Evolutionary conservation across 441 rosid genomes (phyloP).

Genomic region (Gossypium davidsonii): DNA sequence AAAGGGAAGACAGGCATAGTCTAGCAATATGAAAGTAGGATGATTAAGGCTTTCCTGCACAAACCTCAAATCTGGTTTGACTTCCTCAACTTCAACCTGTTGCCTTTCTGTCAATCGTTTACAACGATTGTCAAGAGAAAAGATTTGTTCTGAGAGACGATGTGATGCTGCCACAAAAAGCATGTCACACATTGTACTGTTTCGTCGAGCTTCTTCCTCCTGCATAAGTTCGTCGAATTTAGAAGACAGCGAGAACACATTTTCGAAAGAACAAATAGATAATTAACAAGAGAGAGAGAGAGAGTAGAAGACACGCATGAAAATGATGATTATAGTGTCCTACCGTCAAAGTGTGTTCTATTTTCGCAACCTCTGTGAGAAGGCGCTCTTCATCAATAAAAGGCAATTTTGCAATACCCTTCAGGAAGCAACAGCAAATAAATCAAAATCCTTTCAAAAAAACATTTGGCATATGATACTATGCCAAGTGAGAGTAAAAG

Average conservation of each 20-base stretch:
- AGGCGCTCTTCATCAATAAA: conserved; percentile 87
- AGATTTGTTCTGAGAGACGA: conserved; percentile 64
- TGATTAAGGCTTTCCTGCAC: conserved; percentile 22
- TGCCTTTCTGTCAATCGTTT: conserved; percentile 43
- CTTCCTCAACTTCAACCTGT: conserved; percentile 38
- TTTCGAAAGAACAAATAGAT: not conserved
- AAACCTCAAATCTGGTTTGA: conserved; percentile 76
- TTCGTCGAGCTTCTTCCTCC: conserved; percentile 83
- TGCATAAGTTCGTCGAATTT: conserved; percentile 22
- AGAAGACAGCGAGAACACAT: not conserved
- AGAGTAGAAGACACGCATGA: not conserved
- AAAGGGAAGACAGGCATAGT: not conserved
- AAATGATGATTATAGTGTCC: conserved; percentile 12
- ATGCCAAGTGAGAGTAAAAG: conserved; percentile 14
- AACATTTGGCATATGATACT: not conserved
- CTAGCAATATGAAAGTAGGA: not conserved
- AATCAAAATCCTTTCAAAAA: conserved; percentile 10
- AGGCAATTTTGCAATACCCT: conserved; percentile 92
- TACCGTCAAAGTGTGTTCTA: conserved; percentile 78
- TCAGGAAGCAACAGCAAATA: conserved; percentile 14
- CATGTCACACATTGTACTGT: conserved; percentile 66
- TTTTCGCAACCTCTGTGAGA: conserved; percentile 56
- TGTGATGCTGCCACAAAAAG: conserved; percentile 71
- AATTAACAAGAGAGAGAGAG: not conserved
- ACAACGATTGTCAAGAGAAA: conserved; percentile 56